Evolutionary conservation across 768 basidiomycete species (phyloP).

Genomic region (Suillus clintonianus): DNA sequence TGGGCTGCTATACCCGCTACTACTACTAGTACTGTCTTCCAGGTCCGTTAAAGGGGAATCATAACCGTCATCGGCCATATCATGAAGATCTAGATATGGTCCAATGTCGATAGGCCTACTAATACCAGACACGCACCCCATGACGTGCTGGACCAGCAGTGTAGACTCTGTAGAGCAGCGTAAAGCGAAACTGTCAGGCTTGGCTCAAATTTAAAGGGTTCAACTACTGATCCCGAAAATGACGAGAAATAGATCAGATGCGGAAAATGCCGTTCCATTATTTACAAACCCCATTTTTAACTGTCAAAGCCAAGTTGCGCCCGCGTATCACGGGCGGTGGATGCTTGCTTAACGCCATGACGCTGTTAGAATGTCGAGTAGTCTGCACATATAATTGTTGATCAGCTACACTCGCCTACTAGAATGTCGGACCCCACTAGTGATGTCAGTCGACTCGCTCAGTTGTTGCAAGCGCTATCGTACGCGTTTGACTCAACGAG

Average conservation of each 20-base stretch:
- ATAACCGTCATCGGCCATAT: neutral
- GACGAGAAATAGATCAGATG: neutral
- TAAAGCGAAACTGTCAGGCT: neutral
- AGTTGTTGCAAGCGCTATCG: too few species aligned
- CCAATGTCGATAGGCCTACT: neutral
- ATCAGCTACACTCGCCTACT: too few species aligned
- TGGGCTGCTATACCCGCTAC: neutral
- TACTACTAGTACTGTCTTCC: neutral
- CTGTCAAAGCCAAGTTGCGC: too few species aligned
- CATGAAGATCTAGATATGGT: neutral
- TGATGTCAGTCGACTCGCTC: too few species aligned
- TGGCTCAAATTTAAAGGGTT: neutral
- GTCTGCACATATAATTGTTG: too few species aligned
- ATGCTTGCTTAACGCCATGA: too few species aligned
- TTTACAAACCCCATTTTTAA: too few species aligned
- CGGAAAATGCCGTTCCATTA: too few species aligned
- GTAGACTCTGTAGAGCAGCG: neutral
- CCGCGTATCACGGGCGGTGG: too few species aligned
- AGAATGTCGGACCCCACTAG: too few species aligned
- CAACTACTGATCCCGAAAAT: neutral
- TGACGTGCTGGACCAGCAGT: neutral
- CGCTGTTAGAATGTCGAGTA: too few species aligned
- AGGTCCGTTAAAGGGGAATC: conserved; percentile 3
- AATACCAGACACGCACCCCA: neutral
- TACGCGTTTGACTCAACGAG: too few species aligned